Base-by-base conservation (phyloP, 2,329 filamentous ascomycete species). In the Ophiosphaerella herpotricha region DNA sequence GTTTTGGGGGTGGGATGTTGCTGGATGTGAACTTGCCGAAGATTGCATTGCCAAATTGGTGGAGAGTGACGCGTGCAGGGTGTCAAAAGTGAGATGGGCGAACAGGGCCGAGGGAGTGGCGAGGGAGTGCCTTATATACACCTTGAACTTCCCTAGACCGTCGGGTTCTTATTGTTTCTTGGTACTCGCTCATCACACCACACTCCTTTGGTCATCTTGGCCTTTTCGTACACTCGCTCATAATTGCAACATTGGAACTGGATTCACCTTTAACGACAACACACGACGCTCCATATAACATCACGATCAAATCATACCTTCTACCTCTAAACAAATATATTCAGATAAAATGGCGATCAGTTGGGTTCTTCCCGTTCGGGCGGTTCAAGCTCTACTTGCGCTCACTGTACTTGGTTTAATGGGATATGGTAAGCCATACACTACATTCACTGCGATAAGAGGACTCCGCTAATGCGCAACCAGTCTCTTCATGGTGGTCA, bases 351-450 rank as follows among this genome's bases (percentile, higher is more conserved):
- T 85, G 83, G 74, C 75, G 26, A 71, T 82, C 66, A 77, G 76
- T 52, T 81, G 85, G 65, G 76, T 85, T 34, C 77, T 84, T 59
- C 82, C 86, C 35, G 77, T 89, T 57, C 88, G 91, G 68, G 79
- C 82, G 51, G 77, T 84, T 42, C 87, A 93, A 64, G 81, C 79
- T 9, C 58, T 90, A 35, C 83, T 95, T 62, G 80, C 86, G 32
- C 78, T 94, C 54, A 85, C 92, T 58, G 84, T 91, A 61, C 82
- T 96, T 8, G 90, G 87, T 18, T 74, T 95, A 32, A 87, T 85
- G 40, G 87, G 82, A 44, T 91, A 92, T 67, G 78, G 90, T 91
- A 78, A 24, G 81, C 51, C 37, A 35, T 44, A 11, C 33, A 8
- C 11, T 11, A 14, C 21, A 16, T 39, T 32, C 14, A 44, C 35